These are phyloP conservation scores for Mimosa pudica DNA, from an alignment of 306 rosid genomes.

Conservation along the genomic window DNA sequence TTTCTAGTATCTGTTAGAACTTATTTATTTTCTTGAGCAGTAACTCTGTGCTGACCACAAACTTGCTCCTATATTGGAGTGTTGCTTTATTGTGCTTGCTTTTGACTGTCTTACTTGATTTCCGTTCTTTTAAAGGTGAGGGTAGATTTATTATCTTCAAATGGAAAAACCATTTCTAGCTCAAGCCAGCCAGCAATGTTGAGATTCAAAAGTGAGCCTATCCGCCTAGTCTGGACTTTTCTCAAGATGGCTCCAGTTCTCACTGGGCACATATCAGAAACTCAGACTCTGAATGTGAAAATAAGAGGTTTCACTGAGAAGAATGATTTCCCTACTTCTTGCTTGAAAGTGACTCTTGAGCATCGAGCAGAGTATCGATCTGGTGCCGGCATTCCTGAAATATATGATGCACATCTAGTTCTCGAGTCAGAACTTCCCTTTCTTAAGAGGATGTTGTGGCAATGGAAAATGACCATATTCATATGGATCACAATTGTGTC, in stretches of 20 bases:
- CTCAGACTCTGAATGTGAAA: conserved; percentile 70
- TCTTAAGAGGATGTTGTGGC: conserved; percentile 66
- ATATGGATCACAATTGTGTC: conserved; percentile 64
- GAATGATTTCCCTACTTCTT: conserved; percentile 64
- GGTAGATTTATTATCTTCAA: conserved; percentile 62
- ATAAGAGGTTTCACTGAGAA: conserved; percentile 69
- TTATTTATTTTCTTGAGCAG: conserved; percentile 12
- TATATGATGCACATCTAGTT: conserved; percentile 62
- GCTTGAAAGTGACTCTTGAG: conserved; percentile 73
- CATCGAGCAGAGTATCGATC: conserved; percentile 77
- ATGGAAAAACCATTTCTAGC: conserved; percentile 72
- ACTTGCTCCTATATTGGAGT: neutral
- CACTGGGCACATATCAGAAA: conserved; percentile 72
- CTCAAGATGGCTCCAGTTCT: conserved; percentile 76
- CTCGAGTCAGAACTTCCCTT: conserved; percentile 76
- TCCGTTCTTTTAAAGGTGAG: conserved; percentile 54
- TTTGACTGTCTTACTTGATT: conserved; percentile 31
- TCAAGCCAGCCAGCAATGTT: conserved; percentile 79
- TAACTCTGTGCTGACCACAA: neutral
- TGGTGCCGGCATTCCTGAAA: conserved; percentile 90
- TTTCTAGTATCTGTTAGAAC: neutral
- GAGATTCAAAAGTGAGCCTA: conserved; percentile 75
- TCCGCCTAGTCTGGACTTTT: conserved; percentile 62
- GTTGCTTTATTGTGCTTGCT: conserved; percentile 21
- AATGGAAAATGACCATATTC: conserved; percentile 72